Evolutionary conservation across 2,329 filamentous ascomycete species (phyloP).

Genomic region (Balansia obtecta): DNA sequence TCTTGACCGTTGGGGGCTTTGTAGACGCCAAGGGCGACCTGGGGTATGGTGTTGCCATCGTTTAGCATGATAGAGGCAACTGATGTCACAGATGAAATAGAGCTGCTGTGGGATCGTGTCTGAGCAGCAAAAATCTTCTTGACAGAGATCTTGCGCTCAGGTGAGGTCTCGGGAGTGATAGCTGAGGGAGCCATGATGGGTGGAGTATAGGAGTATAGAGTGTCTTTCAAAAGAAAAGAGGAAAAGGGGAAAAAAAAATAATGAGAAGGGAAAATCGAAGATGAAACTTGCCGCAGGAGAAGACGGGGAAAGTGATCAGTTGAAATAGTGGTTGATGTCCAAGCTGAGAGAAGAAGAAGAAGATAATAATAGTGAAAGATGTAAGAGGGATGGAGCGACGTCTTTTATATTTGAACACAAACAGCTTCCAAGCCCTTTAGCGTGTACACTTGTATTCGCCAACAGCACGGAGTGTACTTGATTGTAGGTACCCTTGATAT

Average conservation of each 20-base stretch:
- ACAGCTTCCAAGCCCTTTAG: not conserved
- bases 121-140: constrained; percentile 15
- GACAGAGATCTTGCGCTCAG: constrained; percentile 17
- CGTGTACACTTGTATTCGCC: not conserved
- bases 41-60: constrained; percentile 57
- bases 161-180: constrained; percentile 21
- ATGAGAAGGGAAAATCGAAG: too few relatives aligned
- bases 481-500: not conserved
- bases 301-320: too few relatives aligned
- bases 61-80: constrained; percentile 47
- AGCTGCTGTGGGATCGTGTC: constrained; percentile 14
- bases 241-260: not conserved
- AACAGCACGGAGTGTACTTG: not conserved
- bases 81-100: constrained; percentile 15
- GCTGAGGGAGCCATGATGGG: constrained; percentile 24
- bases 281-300: not conserved
- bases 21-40: constrained; percentile 35
- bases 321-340: not conserved
- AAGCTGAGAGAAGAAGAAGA: not conserved
- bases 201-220: not conserved
- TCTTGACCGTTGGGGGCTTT: constrained; percentile 38
- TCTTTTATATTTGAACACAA: constrained; percentile 3
- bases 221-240: not conserved
- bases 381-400: not conserved
- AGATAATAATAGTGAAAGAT: not conserved